Conservation (phyloP, 345 rosid species). For the Crucihimalaya himalaica region DNA sequence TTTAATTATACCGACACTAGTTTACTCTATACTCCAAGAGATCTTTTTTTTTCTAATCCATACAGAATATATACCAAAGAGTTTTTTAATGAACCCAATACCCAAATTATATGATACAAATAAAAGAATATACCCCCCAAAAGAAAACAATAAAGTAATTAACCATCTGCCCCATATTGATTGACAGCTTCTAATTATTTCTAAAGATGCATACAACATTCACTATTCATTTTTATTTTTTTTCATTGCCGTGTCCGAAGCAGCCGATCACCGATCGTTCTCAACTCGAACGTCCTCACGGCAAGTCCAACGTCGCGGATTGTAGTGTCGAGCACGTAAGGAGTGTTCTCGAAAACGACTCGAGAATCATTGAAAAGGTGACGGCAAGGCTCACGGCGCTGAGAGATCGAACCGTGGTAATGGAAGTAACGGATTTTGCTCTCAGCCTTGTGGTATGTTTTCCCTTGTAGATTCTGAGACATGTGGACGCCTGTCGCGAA, state of each 20-base stretch:
- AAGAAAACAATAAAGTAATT: background rate
- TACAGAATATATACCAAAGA: conserved; percentile 2
- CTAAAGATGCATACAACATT: conserved; percentile 1
- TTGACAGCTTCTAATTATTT: background rate
- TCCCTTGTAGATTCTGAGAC: conserved; percentile 81
- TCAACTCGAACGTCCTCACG: conserved; percentile 73
- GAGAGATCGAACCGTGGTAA: conserved; percentile 82
- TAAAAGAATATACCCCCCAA: conserved; percentile 33
- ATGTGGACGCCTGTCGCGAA: conserved; percentile 84
- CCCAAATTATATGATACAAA: conserved; percentile 34
- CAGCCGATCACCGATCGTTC: conserved; percentile 62
- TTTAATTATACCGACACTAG: background rate
- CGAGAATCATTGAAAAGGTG: conserved; percentile 50
- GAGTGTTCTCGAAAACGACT: conserved; percentile 52
- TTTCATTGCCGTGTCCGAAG: conserved; percentile 65
- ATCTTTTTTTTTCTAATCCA: background rate
- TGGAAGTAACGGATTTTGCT: conserved; percentile 71
- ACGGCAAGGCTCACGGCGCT: conserved; percentile 75
- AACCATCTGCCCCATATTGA: conserved; percentile 17
- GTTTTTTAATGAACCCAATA: conserved; percentile 17
- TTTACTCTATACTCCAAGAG: background rate
- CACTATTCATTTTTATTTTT: background rate
- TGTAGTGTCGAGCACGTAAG: conserved; percentile 71
- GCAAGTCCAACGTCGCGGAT: conserved; percentile 52
- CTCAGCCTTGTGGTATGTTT: conserved; percentile 62